These are phyloP conservation scores for Monosporascus sp. DNA, from an alignment of 2,329 filamentous ascomycete genomes.

Conservation along the genomic window DNA sequence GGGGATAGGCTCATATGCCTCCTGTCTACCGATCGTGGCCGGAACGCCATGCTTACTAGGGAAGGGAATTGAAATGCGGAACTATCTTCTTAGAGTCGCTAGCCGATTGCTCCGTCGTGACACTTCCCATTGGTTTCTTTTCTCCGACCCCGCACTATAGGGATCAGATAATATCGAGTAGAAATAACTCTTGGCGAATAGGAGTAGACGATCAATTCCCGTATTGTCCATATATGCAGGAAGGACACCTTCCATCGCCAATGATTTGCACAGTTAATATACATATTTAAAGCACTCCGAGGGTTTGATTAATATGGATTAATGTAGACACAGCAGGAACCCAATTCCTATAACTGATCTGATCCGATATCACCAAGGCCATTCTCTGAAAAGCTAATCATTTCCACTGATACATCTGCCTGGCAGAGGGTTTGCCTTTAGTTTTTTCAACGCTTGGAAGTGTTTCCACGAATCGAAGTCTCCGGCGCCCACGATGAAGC, in stretches of 20 bases:
- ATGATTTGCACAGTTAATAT: slow-evolving; percentile 9
- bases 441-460: not conserved
- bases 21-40: no score
- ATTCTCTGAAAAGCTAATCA: slow-evolving; percentile 3
- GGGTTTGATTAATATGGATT: not conserved
- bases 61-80: not conserved
- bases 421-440: slow-evolving; percentile 3
- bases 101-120: not conserved
- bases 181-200: slow-evolving; percentile 9
- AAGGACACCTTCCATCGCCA: slow-evolving; percentile 2
- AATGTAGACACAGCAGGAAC: not conserved
- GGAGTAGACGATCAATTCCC: slow-evolving; percentile 5
- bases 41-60: no score
- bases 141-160: slow-evolving; percentile 10
- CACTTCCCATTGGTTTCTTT: slow-evolving; percentile 3
- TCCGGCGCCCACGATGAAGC: slow-evolving; percentile 13
- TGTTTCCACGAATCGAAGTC: not conserved
- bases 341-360: slow-evolving; percentile 8
- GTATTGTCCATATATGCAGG: slow-evolving; percentile 11
- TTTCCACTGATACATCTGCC: slow-evolving; percentile 1
- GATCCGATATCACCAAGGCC: slow-evolving; percentile 2
- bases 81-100: not conserved
- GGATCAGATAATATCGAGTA: slow-evolving; percentile 5
- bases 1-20: no score
- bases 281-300: slow-evolving; percentile 7